Conservation (phyloP, 208 protist species). For the Crithidia expoeki region DNA sequence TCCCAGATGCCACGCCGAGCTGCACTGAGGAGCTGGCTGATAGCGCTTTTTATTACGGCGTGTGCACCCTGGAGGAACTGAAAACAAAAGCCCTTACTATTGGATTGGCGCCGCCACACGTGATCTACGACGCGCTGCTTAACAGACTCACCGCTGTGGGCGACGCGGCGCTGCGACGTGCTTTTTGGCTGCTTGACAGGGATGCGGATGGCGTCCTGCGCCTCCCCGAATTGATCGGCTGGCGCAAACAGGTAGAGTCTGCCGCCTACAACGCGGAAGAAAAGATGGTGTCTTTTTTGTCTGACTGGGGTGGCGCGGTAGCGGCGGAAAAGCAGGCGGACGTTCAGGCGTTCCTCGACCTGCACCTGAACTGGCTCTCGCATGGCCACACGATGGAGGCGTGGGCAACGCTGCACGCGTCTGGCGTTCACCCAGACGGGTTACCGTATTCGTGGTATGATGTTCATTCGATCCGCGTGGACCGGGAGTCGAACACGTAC, state of each 20-base stretch:
- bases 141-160: conserved; percentile 61
- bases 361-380: conserved; percentile 51
- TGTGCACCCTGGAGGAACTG: conserved; percentile 40
- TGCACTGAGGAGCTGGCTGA: conserved; percentile 50
- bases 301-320: conserved; percentile 23
- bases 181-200: conserved; percentile 87
- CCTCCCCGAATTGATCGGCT: conserved; percentile 64
- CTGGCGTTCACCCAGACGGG: conserved; percentile 67
- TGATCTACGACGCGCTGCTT: conserved; percentile 70
- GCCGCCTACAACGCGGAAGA: conserved; percentile 36
- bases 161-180: conserved; percentile 55
- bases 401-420: conserved; percentile 80
- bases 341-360: conserved; percentile 36
- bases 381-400: conserved; percentile 43
- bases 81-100: conserved; percentile 40
- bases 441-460: conserved; percentile 87
- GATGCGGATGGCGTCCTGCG: conserved; percentile 72
- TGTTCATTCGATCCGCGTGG: conserved; percentile 62
- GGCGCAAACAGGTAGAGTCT: conserved; percentile 57
- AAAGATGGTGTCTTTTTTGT: conserved; percentile 40
- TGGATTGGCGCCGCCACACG: conserved; percentile 67
- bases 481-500: conserved; percentile 76
- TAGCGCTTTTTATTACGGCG: conserved; percentile 74
- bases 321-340: conserved; percentile 25
- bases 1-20: conserved; percentile 47